These are phyloP conservation scores for Sclerotinia glacialis DNA, from an alignment of 2,329 filamentous ascomycete species.

Conservation along the genomic window DNA sequence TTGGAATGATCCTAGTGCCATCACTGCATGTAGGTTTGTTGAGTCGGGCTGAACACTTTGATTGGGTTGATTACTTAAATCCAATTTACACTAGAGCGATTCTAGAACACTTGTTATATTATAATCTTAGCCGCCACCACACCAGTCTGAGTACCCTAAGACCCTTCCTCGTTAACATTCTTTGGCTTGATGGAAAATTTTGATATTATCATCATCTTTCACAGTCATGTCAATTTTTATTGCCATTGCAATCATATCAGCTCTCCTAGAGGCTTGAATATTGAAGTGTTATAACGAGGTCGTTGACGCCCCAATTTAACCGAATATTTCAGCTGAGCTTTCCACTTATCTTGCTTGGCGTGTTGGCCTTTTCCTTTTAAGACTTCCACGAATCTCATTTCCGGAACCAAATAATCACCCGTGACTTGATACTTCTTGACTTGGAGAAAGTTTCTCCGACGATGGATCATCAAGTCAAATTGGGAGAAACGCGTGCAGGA, in stretches of 20 bases:
- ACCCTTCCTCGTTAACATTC: background rate
- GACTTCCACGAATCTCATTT: background rate
- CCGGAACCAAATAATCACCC: background rate
- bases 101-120: slow-evolving; percentile 6
- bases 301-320: background rate
- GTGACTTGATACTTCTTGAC: background rate
- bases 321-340: background rate
- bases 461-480: background rate
- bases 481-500: background rate
- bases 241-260: background rate
- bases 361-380: background rate
- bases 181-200: background rate
- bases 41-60: background rate
- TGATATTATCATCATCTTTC: background rate
- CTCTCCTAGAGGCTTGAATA: background rate
- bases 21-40: background rate
- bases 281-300: background rate
- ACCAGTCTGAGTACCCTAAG: background rate
- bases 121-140: background rate
- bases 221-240: background rate
- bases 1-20: background rate
- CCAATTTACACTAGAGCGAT: background rate
- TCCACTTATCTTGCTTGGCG: background rate
- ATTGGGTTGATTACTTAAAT: background rate
- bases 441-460: background rate